These are phyloP conservation scores for Lactuca saligna DNA, from an alignment of 129 eudicot genomes.

Conservation along the genomic window DNA sequence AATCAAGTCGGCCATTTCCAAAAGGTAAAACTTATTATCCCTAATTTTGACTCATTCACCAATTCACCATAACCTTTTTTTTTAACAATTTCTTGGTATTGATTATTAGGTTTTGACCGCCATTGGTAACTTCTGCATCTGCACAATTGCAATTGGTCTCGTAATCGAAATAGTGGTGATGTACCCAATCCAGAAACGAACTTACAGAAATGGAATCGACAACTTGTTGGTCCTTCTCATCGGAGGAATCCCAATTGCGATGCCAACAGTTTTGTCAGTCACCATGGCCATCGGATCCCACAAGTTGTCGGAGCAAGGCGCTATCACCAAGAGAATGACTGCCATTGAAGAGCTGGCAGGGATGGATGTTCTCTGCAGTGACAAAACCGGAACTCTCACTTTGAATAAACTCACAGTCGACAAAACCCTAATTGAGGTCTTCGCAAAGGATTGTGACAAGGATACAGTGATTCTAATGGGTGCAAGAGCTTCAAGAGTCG, in stretches of 20 bases:
- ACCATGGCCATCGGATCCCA: slow-evolving; percentile 97
- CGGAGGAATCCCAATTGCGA: slow-evolving; percentile 93
- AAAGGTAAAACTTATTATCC: slow-evolving; percentile 39
- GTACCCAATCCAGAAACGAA: slow-evolving; percentile 84
- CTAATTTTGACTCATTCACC: neutral
- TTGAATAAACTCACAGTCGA: slow-evolving; percentile 87
- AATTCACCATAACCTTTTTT: too few relatives aligned
- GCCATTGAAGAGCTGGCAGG: slow-evolving; percentile 98
- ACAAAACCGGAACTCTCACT: slow-evolving; percentile 92
- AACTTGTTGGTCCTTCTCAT: slow-evolving; percentile 82
- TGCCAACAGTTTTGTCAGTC: slow-evolving; percentile 90
- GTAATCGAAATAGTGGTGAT: slow-evolving; percentile 68
- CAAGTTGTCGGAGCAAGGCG: slow-evolving; percentile 81
- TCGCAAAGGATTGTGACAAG: slow-evolving; percentile 52
- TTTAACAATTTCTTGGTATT: neutral
- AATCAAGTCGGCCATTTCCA: slow-evolving; percentile 93
- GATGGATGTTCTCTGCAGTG: slow-evolving; percentile 94
- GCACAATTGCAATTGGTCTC: slow-evolving; percentile 75
- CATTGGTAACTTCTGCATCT: slow-evolving; percentile 80
- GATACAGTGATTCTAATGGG: slow-evolving; percentile 56
- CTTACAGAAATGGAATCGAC: slow-evolving; percentile 87
- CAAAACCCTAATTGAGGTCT: slow-evolving; percentile 69
- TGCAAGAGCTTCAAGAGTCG: slow-evolving; percentile 91
- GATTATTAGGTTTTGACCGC: slow-evolving; percentile 61
- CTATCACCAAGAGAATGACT: slow-evolving; percentile 95